Percentiles rank a stretch among this genome's conserved stretches.
Conservation (phyloP, 179 eudicot genomes). For the Nepenthes alata region DNA sequence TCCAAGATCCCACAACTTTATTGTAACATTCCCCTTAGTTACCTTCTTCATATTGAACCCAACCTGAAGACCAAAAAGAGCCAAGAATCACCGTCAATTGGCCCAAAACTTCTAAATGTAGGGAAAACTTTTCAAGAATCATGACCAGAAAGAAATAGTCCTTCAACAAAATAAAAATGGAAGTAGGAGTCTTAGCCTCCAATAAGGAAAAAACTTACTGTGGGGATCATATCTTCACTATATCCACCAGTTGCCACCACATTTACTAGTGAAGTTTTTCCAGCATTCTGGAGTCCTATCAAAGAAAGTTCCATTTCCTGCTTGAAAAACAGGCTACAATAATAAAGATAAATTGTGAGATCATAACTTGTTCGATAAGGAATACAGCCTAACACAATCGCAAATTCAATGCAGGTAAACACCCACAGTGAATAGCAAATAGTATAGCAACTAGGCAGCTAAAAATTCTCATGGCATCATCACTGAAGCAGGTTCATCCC, state of each 20-base stretch:
- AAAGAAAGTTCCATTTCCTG: constrained; percentile 98
- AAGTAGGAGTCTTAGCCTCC: no score
- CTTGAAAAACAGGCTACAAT: constrained; percentile 90
- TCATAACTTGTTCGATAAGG: no score
- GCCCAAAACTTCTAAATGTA: background rate
- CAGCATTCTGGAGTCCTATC: constrained; percentile 96
- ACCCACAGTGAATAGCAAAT: no score
- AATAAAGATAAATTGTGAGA: background rate
- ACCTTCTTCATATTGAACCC: constrained; percentile 98
- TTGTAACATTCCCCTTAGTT: constrained; percentile 94
- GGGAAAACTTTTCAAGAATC: no score
- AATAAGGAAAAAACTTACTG: constrained; percentile 36
- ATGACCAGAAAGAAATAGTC: no score
- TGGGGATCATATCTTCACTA: constrained; percentile 97
- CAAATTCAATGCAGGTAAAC: no score
- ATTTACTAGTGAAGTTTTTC: constrained; percentile 94
- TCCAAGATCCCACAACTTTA: constrained; percentile 99
- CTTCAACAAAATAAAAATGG: no score
- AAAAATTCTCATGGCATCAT: no score
- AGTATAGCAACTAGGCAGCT: no score
- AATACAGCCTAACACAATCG: no score
- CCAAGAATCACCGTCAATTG: background rate
- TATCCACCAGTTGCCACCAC: constrained; percentile 98
- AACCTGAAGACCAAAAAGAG: constrained; percentile 35
- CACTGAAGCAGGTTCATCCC: no score